These are phyloP conservation scores for Aspergillus sp. DNA, from an alignment of 2,329 filamentous ascomycete genomes.

Conservation along the genomic window DNA sequence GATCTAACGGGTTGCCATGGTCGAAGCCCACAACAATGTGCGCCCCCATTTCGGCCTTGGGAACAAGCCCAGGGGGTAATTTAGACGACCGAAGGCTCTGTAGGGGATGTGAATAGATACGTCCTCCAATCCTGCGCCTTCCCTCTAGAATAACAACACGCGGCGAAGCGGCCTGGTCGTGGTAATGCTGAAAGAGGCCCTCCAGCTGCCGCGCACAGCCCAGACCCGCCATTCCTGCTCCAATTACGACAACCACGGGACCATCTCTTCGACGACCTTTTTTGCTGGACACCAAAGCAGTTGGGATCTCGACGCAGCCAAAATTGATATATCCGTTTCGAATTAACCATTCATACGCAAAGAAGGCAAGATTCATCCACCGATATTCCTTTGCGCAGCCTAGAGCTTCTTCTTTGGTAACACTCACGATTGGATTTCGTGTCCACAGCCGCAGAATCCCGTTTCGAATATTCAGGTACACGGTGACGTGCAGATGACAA, in stretches of 20 bases:
- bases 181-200: constrained; percentile 78
- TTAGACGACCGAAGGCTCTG: constrained; percentile 57
- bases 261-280: constrained; percentile 50
- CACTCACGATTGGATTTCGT: constrained; percentile 76
- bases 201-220: constrained; percentile 91
- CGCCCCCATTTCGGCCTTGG: constrained; percentile 93
- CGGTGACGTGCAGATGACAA: constrained; percentile 84
- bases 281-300: constrained; percentile 39
- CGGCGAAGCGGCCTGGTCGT: constrained; percentile 63
- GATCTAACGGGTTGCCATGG: constrained; percentile 87
- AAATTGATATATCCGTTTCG: constrained; percentile 95
- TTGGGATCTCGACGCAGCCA: constrained; percentile 76
- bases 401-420: constrained; percentile 80
- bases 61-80: constrained; percentile 56
- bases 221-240: constrained; percentile 90
- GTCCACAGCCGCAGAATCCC: constrained; percentile 89
- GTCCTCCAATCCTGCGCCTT: constrained; percentile 80
- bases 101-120: constrained; percentile 82
- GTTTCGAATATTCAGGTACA: constrained; percentile 94
- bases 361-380: constrained; percentile 84
- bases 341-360: constrained; percentile 90
- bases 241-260: constrained; percentile 81
- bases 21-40: constrained; percentile 99
- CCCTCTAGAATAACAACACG: constrained; percentile 84
- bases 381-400: constrained; percentile 84